These are phyloP conservation scores for Wickerhamomyces bisporus DNA, from an alignment of 805 yeast genomes.

Conservation along the genomic window DNA sequence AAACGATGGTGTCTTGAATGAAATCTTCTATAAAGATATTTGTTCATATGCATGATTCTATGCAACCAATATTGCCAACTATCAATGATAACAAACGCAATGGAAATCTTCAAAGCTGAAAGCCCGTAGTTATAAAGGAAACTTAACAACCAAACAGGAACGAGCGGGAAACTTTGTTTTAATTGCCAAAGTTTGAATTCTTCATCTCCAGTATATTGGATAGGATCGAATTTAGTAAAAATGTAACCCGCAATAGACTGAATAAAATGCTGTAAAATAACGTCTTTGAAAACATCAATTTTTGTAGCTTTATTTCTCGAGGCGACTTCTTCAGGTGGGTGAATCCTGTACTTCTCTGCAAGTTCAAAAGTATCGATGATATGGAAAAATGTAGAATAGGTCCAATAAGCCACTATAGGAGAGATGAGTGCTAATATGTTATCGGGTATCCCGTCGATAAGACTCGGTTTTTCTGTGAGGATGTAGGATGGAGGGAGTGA, in stretches of 20 bases:
- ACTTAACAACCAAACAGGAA: conserved; percentile 47
- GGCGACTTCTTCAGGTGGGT: conserved; percentile 82
- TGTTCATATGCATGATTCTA: conserved; percentile 81
- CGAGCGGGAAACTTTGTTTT: conserved; percentile 21
- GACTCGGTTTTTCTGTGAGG: conserved; percentile 29
- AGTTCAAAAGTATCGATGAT: conserved; percentile 66
- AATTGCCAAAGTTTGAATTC: conserved; percentile 40
- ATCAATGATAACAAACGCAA: conserved; percentile 76
- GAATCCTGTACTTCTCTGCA: conserved; percentile 83
- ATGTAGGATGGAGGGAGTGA: conserved; percentile 7
- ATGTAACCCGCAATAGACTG: conserved; percentile 69
- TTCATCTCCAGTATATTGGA: conserved; percentile 49
- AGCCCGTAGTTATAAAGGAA: conserved; percentile 57
- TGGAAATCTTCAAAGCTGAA: conserved; percentile 48
- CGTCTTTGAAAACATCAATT: conserved; percentile 72
- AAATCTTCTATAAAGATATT: conserved; percentile 66
- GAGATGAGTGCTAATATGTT: conserved; percentile 62
- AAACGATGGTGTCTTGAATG: conserved; percentile 94
- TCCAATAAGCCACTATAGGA: conserved; percentile 86
- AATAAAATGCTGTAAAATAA: conserved; percentile 74
- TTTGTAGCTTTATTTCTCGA: conserved; percentile 71
- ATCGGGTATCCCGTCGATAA: conserved; percentile 64
- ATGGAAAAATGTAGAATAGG: conserved; percentile 67
- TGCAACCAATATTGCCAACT: conserved; percentile 95
- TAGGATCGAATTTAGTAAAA: conserved; percentile 52